phyloP scores from a whole-genome alignment of 2,329 filamentous ascomycete species.

The Cercospora sesami region DNA sequence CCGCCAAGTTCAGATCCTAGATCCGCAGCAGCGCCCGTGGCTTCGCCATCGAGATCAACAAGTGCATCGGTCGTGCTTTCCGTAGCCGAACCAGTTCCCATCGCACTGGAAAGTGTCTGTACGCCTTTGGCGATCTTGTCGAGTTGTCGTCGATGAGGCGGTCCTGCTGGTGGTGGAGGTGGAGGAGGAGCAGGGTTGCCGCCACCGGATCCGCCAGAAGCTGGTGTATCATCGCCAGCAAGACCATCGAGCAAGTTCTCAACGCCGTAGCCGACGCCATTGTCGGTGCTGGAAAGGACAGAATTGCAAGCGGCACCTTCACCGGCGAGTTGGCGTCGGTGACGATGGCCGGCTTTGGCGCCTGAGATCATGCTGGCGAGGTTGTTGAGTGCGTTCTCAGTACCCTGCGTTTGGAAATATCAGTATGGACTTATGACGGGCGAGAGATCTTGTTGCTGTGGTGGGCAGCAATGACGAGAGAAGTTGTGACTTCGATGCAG shows the following conservation, averaged over 20 bases:
- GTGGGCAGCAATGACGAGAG: too few relatives aligned
- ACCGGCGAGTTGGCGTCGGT: slow-evolving; percentile 29
- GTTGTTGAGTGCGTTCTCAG: slow-evolving; percentile 28
- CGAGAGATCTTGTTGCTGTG: too few relatives aligned
- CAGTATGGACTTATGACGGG: too few relatives aligned
- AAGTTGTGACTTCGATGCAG: too few relatives aligned
- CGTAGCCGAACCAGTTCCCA: slow-evolving; percentile 15
- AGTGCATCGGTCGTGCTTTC: slow-evolving; percentile 4
- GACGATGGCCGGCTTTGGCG: not conserved
- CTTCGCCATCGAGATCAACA: slow-evolving; percentile 22
- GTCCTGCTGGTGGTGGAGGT: not conserved
- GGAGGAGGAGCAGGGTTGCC: not conserved
- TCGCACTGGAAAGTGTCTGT: slow-evolving; percentile 19
- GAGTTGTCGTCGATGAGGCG: slow-evolving; percentile 20
- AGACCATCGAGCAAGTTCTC: slow-evolving; percentile 26
- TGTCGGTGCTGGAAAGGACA: slow-evolving; percentile 27
- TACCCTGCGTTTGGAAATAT: too few relatives aligned
- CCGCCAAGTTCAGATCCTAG: slow-evolving; percentile 25
- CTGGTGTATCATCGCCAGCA: not conserved
- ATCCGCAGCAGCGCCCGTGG: slow-evolving; percentile 24
- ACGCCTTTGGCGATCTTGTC: slow-evolving; percentile 33
- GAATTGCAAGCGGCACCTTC: slow-evolving; percentile 30
- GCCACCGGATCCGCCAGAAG: not conserved
- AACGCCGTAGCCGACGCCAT: slow-evolving; percentile 29
- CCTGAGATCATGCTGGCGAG: slow-evolving; percentile 16